Base-by-base conservation (phyloP, 2,329 filamentous ascomycete genomes). In the Aspergillus vadensis region DNA sequence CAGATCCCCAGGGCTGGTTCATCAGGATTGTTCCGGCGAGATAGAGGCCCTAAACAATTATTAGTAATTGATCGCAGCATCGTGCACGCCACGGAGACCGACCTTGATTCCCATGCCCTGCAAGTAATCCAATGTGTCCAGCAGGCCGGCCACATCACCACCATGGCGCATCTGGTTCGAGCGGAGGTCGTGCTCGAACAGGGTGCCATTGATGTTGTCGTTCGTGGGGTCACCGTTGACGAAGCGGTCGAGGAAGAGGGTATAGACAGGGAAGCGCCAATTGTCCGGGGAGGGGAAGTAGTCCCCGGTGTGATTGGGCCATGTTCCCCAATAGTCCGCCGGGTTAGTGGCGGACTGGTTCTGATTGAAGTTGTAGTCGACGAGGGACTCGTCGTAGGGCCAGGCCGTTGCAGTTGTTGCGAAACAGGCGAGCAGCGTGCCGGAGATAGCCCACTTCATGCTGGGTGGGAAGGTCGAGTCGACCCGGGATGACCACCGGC, bases 261-360 rank as follows among this genome's bases (percentile, higher is more conserved):
- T 86, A 71, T 88, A 89, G 68, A 87, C 84, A 0, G 86, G 86
- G 61, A 88, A 81, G 19, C 86, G 80, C 86, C 86, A 89, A 65
- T 86, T 88, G 0, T 75, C 69, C 2, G 86, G 86, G 19, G 85
- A 88, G 0, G 77, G 74, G n/a, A 74, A 69, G 65, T 84, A 87
- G 19, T 63, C 63, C 44, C 50, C 57, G 15, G 51, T 53, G 36
- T 85, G 82, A 64, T 80, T 75, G n/a, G 74, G 76, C 82, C 84
- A 82, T 75, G 80, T 74, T 60, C 85, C 82, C 72, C 75, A 82
- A 70, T 88, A 88, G 48, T 88, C 80, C 30, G 83, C 73, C 2
- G 85, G 84, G 56, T 80, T 72, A 4, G 69, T 79, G 14, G 86
- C 85, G 44, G 77, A 74, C 65, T 81, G 66, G 69, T 88, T 87